Evolutionary conservation across 2,329 filamentous ascomycete genomes (phyloP).

Genomic region (Lanzia echinophila): DNA sequence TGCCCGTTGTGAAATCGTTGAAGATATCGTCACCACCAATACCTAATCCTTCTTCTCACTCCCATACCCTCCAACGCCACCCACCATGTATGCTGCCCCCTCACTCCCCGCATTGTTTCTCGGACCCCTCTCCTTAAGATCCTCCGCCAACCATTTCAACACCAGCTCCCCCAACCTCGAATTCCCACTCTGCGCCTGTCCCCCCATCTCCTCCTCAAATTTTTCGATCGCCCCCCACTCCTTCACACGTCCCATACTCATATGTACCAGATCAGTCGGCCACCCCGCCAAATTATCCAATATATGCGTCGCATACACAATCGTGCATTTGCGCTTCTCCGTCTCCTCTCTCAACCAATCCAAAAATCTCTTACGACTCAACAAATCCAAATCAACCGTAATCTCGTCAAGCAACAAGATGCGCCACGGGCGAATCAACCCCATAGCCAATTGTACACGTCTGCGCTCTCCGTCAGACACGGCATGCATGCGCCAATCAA

Average conservation of each 20-base stretch:
- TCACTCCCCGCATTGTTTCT: constrained; percentile 43
- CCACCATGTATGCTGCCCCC: constrained; percentile 44
- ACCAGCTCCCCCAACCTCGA: constrained; percentile 83
- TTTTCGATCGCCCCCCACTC: constrained; percentile 72
- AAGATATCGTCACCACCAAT: neutral
- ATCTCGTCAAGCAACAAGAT: constrained; percentile 92
- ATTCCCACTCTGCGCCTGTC: constrained; percentile 54
- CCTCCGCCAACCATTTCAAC: constrained; percentile 76
- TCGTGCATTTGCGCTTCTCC: constrained; percentile 71
- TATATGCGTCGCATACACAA: constrained; percentile 97
- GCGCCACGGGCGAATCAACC: constrained; percentile 82
- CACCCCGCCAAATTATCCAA: constrained; percentile 89
- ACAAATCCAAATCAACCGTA: constrained; percentile 89
- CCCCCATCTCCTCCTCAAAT: constrained; percentile 53
- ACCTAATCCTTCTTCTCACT: constrained; percentile 39
- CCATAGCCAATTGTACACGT: constrained; percentile 94
- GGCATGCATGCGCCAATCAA: constrained; percentile 89
- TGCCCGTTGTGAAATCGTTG: neutral
- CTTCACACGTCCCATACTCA: constrained; percentile 83
- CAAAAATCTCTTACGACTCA: constrained; percentile 79
- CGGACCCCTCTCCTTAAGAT: constrained; percentile 73
- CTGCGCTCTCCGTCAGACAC: constrained; percentile 89
- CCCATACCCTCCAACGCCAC: constrained; percentile 59
- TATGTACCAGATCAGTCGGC: constrained; percentile 94
- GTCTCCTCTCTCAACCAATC: constrained; percentile 83